phyloP scores from a whole-genome alignment of 140 eudicot genomes.

The Anethum foeniculum region DNA sequence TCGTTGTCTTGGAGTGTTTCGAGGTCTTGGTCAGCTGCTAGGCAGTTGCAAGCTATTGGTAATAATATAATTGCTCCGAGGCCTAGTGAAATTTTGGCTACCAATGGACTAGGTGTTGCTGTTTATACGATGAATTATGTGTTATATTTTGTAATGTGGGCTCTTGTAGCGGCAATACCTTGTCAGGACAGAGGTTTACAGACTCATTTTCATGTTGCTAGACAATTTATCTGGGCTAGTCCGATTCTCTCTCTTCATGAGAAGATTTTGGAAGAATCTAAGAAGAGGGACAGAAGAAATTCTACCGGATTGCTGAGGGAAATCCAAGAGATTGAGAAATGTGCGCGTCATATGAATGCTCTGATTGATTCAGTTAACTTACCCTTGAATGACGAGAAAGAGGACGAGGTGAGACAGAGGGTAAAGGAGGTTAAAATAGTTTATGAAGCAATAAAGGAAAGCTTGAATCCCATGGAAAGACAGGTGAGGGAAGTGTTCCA shows the following conservation, averaged over 20 bases:
- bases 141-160: constrained; percentile 62
- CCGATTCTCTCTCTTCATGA: constrained; percentile 46
- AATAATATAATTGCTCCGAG: constrained; percentile 40
- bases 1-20: constrained; percentile 83
- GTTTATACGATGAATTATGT: constrained; percentile 63
- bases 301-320: constrained; percentile 67
- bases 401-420: constrained; percentile 39
- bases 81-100: constrained; percentile 43
- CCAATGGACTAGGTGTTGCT: constrained; percentile 57
- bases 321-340: constrained; percentile 56
- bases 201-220: constrained; percentile 34
- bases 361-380: constrained; percentile 39
- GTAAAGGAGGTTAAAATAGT: constrained; percentile 37
- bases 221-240: constrained; percentile 49
- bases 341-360: constrained; percentile 38
- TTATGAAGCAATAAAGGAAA: constrained; percentile 38
- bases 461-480: constrained; percentile 59
- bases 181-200: constrained; percentile 74
- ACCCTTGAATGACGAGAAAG: constrained; percentile 48
- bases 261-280: constrained; percentile 63
- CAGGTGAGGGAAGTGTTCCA: constrained; percentile 80
- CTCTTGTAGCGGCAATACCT: constrained; percentile 76
- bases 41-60: constrained; percentile 70
- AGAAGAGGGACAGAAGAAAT: constrained; percentile 47
- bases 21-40: constrained; percentile 69